These are phyloP conservation scores for Andrographis paniculata DNA, from an alignment of 305 asterid genomes.

Conservation along the genomic window DNA sequence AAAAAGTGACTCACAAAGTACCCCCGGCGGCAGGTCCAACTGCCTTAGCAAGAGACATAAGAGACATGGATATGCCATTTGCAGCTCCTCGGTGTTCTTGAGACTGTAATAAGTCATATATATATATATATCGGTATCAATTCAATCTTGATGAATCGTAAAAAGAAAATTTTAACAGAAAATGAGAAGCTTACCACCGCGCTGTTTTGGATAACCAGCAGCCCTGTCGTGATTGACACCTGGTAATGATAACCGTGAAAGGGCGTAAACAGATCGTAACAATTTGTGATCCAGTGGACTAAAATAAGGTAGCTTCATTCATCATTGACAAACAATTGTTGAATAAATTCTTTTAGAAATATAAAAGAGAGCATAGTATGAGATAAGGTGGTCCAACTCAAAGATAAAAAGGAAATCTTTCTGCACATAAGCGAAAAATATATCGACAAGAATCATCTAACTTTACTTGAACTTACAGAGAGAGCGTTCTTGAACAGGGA, in stretches of 20 bases:
- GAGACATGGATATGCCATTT: constrained; percentile 60
- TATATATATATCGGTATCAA: no score
- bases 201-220: constrained; percentile 51
- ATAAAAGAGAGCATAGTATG: no score
- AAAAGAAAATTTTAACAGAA: not conserved
- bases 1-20: constrained; percentile 35
- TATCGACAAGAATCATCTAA: not conserved
- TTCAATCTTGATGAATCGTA: no score
- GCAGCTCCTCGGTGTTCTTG: constrained; percentile 60
- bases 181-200: constrained; percentile 39
- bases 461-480: constrained; percentile 36
- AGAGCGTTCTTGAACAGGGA: constrained; percentile 62
- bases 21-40: constrained; percentile 64
- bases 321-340: no score
- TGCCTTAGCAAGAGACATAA: constrained; percentile 55
- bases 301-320: no score
- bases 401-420: not conserved
- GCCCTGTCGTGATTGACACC: constrained; percentile 52
- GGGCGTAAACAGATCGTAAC: constrained; percentile 6
- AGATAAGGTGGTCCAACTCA: not conserved
- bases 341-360: no score
- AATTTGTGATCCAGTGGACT: no score
- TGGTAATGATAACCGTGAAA: constrained; percentile 19
- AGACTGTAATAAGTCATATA: constrained; percentile 24
- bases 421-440: not conserved